Evolutionary conservation across 306 rosid species (phyloP), one percentile per base, ranked within the genome.

Genomic region (Prinsepia uniflora): DNA sequence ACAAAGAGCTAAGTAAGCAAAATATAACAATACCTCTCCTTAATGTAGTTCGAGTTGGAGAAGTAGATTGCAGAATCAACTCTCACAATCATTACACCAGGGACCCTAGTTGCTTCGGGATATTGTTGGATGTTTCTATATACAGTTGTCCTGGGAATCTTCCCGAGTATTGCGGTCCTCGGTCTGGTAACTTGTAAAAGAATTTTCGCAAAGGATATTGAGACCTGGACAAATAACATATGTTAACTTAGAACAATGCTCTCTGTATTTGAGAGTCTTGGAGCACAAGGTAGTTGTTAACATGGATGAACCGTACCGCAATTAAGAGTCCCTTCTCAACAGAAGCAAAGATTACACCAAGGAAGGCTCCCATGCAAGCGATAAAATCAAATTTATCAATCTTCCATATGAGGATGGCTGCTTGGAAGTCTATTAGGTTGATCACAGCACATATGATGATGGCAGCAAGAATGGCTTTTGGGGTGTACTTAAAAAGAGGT

Each of bases 331-430:
- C 98, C 4, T 74, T 90, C 86, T 94, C 98, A 43, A 90, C 96
- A 1, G 89, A 78, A 39, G 1, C 36, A 75, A 94, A 94, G 67
- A 90, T 83, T 60, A 94, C 99, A 12, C 99, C 99, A 49, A 94
- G 85, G 85, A 90, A 90, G 53, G 99, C 97, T 84, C 99, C 99
- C 86, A 94, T 80, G 85, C 97, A 94, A 57, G 97, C 99, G 20
- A 94, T 64, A 62, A 94, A 90, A 75, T 94, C 98, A 64, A 90
- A 80, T 76, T 94, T 94, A 78, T 94, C 99, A 34, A 91, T 82
- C 88, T 89, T 94, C 96, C 97, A 91, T 48, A 94, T 86, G 71
- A 91, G 80, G 71, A 86, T 80, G 61, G 96, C 97, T 63, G 99
- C 99, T 64, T 80, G 82, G 73, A 83, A 67, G 88, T 94, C 99